These are phyloP conservation scores for Zygoascus flipseniorum DNA, from an alignment of 805 yeast species.

Conservation along the genomic window DNA sequence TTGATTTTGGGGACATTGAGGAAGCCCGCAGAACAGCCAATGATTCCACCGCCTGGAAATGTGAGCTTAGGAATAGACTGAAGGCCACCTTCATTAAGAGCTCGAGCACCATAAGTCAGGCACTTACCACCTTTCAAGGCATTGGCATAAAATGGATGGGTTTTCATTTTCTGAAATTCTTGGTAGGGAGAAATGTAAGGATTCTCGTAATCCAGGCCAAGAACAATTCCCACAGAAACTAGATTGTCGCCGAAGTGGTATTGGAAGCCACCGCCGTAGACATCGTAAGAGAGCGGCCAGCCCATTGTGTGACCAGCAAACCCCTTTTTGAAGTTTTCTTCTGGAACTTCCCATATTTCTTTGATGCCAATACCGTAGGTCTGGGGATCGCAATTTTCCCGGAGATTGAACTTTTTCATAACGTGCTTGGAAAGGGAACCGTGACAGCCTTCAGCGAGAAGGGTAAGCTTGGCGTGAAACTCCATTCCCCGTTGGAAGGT, in stretches of 20 bases:
- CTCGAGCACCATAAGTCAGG: constrained; percentile 90
- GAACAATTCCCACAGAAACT: constrained; percentile 88
- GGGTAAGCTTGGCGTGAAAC: constrained; percentile 81
- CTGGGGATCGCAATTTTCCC: constrained; percentile 60
- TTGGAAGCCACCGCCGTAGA: constrained; percentile 95
- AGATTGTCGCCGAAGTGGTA: constrained; percentile 93
- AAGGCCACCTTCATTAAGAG: constrained; percentile 93
- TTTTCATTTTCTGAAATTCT: constrained; percentile 92
- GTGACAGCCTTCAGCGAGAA: constrained; percentile 97
- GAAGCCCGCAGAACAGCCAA: constrained; percentile 95
- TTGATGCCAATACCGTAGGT: constrained; percentile 94
- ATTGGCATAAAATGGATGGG: constrained; percentile 72
- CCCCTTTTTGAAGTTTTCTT: constrained; percentile 74
- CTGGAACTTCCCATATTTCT: constrained; percentile 93
- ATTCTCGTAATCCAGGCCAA: constrained; percentile 88
- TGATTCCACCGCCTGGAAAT: constrained; percentile 94
- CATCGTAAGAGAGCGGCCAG: constrained; percentile 62
- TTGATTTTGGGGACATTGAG: constrained; percentile 96
- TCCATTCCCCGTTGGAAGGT: constrained; percentile 96
- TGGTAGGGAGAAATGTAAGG: constrained; percentile 95
- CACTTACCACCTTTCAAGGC: constrained; percentile 85
- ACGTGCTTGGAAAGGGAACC: constrained; percentile 82
- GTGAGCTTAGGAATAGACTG: constrained; percentile 85
- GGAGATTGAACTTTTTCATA: constrained; percentile 57
- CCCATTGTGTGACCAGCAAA: constrained; percentile 84